These are phyloP conservation scores for Solanum tacnaense DNA, from an alignment of 257 asterid species.

Conservation along the genomic window DNA sequence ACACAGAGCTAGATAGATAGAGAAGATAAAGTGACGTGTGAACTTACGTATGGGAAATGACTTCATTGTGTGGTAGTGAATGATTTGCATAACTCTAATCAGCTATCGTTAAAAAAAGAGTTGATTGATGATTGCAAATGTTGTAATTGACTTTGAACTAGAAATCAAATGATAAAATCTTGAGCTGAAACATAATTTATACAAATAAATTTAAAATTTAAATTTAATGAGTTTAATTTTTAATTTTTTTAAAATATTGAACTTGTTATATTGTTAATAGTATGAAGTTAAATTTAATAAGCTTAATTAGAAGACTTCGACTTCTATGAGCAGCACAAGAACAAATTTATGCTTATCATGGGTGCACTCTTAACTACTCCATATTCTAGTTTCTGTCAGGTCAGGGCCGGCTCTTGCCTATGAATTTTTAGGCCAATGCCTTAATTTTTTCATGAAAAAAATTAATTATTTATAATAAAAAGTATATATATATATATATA, in stretches of 20 bases:
- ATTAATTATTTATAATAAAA: no score
- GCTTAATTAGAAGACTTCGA: no score
- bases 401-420: no score
- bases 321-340: no score
- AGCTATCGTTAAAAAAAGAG: not conserved
- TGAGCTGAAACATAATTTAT: not conserved
- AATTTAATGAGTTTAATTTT: not conserved
- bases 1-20: not conserved
- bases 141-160: not conserved
- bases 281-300: not conserved
- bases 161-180: not conserved
- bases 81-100: not conserved
- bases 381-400: no score
- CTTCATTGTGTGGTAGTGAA: rapidly evolving
- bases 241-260: not conserved
- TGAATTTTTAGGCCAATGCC: no score
- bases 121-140: not conserved
- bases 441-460: no score
- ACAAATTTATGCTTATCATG: no score
- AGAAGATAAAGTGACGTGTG: not conserved
- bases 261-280: not conserved
- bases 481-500: no score
- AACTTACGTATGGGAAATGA: not conserved
- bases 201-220: no score
- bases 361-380: no score